Conservation (phyloP, 441 rosid species). For the Bocquillonia castaneifolia region DNA sequence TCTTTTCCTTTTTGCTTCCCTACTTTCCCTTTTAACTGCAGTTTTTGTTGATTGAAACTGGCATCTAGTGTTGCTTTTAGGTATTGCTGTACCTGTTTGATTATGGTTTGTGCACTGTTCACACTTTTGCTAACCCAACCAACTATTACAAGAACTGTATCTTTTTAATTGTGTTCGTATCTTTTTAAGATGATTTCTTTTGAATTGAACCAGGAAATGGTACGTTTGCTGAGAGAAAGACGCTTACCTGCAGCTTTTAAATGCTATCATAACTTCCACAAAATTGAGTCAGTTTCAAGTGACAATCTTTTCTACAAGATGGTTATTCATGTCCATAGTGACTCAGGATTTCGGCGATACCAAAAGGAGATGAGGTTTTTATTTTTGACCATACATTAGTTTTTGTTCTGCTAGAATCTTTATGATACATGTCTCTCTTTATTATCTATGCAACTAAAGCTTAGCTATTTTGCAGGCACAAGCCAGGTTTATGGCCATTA, state of each 20-base stretch:
- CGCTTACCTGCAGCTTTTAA: constrained; percentile 79
- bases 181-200: constrained; percentile 22
- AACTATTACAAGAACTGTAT: neutral
- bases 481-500: constrained; percentile 85
- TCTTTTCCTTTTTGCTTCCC: neutral
- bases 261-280: constrained; percentile 84
- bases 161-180: neutral
- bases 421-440: constrained; percentile 1
- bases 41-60: neutral
- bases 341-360: constrained; percentile 80
- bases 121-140: neutral
- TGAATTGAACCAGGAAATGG: constrained; percentile 70
- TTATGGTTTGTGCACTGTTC: neutral
- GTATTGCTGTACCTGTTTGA: constrained; percentile 1
- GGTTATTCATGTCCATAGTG: constrained; percentile 90
- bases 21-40: neutral
- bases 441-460: constrained; percentile 15
- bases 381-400: constrained; percentile 19
- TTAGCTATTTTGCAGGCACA: constrained; percentile 49
- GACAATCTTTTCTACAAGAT: constrained; percentile 79
- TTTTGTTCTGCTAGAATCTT: constrained; percentile 9
- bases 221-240: constrained; percentile 72
- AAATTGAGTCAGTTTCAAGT: constrained; percentile 49
- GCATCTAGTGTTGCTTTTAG: neutral
- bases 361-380: constrained; percentile 92